Evolutionary conservation across 225 moss, liverwort and hornwort genomes (phyloP), one percentile per base, ranked within the genome.

Genomic region (Asterella californica): DNA sequence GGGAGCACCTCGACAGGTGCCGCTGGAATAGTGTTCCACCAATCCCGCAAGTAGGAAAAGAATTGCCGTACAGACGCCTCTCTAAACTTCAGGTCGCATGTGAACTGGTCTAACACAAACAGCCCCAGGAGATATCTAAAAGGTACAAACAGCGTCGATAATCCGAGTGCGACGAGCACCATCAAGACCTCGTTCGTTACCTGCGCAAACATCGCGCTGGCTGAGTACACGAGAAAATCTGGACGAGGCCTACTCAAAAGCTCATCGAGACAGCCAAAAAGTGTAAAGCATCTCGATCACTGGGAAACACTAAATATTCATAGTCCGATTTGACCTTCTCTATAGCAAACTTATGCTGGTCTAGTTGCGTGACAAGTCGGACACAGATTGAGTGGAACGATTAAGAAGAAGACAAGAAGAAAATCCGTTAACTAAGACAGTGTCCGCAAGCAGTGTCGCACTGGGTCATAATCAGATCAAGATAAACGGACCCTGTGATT

Each of bases 1-100:
- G 87, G 87, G 22, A 95, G 82, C 5, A 99, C 89, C 80, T 89
- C 88, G 29, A 99, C 95, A 2, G 95, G 95, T 15, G 95, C 85
- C 37, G 93, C 99, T 19, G 99, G 99, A 60, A 99, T 93, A 66
- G 83, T 81, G 49, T 85, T 85, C 99, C 99, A 99, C 95, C 95
- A 95, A 18, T 90, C 92, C 15, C 82, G 32, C 21, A 99, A 80
- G 30, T 85, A 82, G n/a, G 8, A 19, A 33, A 91, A 87, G 45
- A 95, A 78, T 66, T 90, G 89, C 55, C 85, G 85, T 38, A 95
- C 90, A 33, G 91, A 89, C 61, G 86, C 86, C 50, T 91, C 90
- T 72, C 99, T 89, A 49, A 95, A 89, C 33, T 87, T 76, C 17
- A 99, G 42, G 70, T 92, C 89, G 10, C 46, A 22, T 6, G 99